A percentile compares a stretch with the other conserved stretches of the same genome.
Evolutionary conservation across 805 yeast species (phyloP).

Genomic region (Wickerhamiella parazyma): DNA sequence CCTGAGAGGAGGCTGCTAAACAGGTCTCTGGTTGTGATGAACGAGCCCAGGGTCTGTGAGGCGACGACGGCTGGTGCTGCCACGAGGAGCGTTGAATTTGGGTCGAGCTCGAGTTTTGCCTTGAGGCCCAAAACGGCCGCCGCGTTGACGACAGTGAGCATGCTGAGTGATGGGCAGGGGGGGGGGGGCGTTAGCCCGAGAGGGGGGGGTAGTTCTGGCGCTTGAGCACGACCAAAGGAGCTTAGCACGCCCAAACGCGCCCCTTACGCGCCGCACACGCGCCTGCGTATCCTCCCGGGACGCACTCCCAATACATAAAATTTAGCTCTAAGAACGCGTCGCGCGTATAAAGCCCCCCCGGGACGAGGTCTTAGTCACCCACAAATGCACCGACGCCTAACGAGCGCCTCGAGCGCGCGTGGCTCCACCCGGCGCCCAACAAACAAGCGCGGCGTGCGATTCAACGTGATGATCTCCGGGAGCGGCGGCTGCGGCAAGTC

Average conservation of each 20-base stretch:
- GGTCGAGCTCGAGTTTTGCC: not conserved
- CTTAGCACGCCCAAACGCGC: too few relatives aligned
- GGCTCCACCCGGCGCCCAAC: slow-evolving; percentile 2
- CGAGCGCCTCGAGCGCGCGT: slow-evolving; percentile 8
- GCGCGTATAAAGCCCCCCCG: too few relatives aligned
- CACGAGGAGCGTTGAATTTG: not conserved
- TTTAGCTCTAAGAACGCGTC: not conserved
- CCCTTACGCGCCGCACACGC: too few relatives aligned
- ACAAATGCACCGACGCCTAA: slow-evolving; percentile 8
- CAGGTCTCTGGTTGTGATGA: slow-evolving; percentile 11
- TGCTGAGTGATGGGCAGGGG: not conserved
- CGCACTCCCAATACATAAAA: too few relatives aligned
- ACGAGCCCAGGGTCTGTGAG: not conserved
- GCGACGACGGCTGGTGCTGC: not conserved
- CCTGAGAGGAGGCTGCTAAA: slow-evolving; percentile 22
- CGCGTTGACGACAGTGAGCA: slow-evolving; percentile 5
- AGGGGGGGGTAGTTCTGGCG: too few relatives aligned
- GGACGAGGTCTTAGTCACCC: slow-evolving; percentile 1
- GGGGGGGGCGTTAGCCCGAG: not conserved
- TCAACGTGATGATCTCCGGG: slow-evolving; percentile 78
- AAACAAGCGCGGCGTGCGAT: slow-evolving; percentile 62
- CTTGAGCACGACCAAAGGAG: too few relatives aligned
- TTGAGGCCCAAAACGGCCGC: slow-evolving; percentile 3
- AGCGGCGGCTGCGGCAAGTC: slow-evolving; percentile 84
- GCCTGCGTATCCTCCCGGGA: too few relatives aligned